Conservation (phyloP, 2,329 filamentous ascomycete species). For the Penicillium sclerotigenum region DNA sequence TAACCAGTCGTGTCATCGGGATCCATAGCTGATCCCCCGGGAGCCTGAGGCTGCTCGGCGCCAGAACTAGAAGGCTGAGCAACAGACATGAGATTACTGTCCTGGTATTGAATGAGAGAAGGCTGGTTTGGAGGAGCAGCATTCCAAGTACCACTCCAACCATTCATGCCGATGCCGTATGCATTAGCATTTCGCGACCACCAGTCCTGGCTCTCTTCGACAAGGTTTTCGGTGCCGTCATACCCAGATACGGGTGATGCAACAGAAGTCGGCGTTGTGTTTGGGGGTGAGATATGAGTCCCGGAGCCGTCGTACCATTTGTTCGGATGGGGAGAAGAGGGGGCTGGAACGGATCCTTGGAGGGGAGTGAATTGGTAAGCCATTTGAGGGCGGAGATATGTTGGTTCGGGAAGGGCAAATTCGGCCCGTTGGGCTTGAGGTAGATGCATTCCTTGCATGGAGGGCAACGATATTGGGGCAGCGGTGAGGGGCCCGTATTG, state of each 20-base stretch:
- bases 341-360: constrained; percentile 9
- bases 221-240: constrained; percentile 58
- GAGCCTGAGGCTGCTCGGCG: constrained; percentile 1
- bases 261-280: constrained; percentile 20
- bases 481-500: constrained; percentile 14
- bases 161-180: constrained; percentile 60
- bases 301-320: constrained; percentile 31
- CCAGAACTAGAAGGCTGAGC: background rate
- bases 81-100: constrained; percentile 1
- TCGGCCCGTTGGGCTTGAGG: constrained; percentile 20
- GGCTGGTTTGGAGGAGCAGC: constrained; percentile 15
- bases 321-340: constrained; percentile 21
- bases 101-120: constrained; percentile 10
- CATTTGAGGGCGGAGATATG: constrained; percentile 31
- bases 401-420: constrained; percentile 31
- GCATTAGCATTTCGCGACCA: constrained; percentile 62
- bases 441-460: constrained; percentile 20
- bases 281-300: constrained; percentile 7
- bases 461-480: constrained; percentile 18
- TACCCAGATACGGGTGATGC: constrained; percentile 52
- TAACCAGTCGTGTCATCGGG: constrained; percentile 3
- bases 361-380: constrained; percentile 17
- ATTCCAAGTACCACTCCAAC: constrained; percentile 49
- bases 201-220: constrained; percentile 64
- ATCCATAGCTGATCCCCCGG: background rate